These are phyloP conservation scores for Onygenales sp. DNA, from an alignment of 2,329 filamentous ascomycete genomes.

Conservation along the genomic window DNA sequence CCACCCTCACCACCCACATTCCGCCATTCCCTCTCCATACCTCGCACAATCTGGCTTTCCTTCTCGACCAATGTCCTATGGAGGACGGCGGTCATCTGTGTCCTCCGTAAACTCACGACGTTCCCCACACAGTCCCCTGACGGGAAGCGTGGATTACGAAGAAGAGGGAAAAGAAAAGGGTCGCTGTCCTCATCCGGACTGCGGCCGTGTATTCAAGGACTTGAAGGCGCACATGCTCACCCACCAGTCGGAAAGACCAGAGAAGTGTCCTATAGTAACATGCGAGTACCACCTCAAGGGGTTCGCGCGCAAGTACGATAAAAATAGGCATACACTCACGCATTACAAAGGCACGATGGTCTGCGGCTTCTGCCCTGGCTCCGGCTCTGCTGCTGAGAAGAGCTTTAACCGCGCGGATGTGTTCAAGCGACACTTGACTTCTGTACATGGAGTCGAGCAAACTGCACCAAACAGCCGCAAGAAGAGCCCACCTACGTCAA, in stretches of 20 bases:
- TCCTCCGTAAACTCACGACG: conserved; percentile 60
- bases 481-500: conserved; percentile 45
- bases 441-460: conserved; percentile 86
- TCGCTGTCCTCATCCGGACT: conserved; percentile 73
- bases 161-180: conserved; percentile 57
- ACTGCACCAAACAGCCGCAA: conserved; percentile 85
- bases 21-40: conserved; percentile 51
- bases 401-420: conserved; percentile 93
- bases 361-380: conserved; percentile 86
- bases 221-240: conserved; percentile 91
- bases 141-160: conserved; percentile 51
- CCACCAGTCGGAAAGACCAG: conserved; percentile 79
- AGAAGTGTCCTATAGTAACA: conserved; percentile 86
- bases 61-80: conserved; percentile 39
- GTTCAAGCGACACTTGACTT: conserved; percentile 87
- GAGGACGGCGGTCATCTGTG: conserved; percentile 56
- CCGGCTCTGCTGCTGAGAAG: conserved; percentile 82
- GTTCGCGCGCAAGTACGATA: conserved; percentile 92
- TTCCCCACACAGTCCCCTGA: conserved; percentile 49
- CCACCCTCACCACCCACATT: conserved; percentile 15
- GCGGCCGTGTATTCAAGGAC: conserved; percentile 80
- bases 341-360: conserved; percentile 98
- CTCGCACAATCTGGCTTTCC: conserved; percentile 47
- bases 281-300: conserved; percentile 91
- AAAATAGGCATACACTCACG: conserved; percentile 86